Evolutionary conservation across 352 stramenopile genomes (phyloP), one percentile per base, ranked within the genome.

Genomic region (Pythium rhizo-oryzae): DNA sequence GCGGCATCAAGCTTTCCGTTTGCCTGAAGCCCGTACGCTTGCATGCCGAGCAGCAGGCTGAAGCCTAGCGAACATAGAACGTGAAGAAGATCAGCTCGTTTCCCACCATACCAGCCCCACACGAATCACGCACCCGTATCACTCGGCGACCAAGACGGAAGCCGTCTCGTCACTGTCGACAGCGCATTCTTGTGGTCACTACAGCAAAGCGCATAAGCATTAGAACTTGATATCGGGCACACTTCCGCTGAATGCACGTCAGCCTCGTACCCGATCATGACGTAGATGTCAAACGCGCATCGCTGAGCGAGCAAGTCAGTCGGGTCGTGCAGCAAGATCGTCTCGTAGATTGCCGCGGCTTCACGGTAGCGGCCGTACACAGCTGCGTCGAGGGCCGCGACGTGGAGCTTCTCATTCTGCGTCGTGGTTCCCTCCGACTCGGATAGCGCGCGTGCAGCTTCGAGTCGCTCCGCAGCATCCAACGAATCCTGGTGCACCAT

Each of bases 111-210:
- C 41, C 13, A n/a, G 12, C 41, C 18, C 18, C 13, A 19, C 9
- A 47, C 41, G 18, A 19, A 47, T n/a, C 41, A 47, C 41, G 1
- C 4, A 70, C 77, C 85, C 57, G 74, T 68, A 43, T 93, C 84
- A 25, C 81, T 93, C 19, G 88, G 83, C 8, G 85, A 93, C 86
- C 86, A 94, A 24, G 75, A 85, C 30, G 88, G 86, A 43, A 94
- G 59, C 33, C 87, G 82, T 24, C 88, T 82, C 15, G 85, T 87
- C 59, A 96, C 70, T 9, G 83, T 90, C 8, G 79, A 78, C n/a
- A 94, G 61, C 62, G 90, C 69, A 62, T 94, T 96, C 58, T 89
- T 87, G 56, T 82, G 76, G 70, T 96, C 86, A 23, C 88, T 96
- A 54, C 5, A 39, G 3, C 37, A 43, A 43, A 12, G 9, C 37